Evolutionary conservation across 306 rosid species (phyloP), one percentile per base, ranked within the genome.

Genomic region (Trifolium fragiferum): DNA sequence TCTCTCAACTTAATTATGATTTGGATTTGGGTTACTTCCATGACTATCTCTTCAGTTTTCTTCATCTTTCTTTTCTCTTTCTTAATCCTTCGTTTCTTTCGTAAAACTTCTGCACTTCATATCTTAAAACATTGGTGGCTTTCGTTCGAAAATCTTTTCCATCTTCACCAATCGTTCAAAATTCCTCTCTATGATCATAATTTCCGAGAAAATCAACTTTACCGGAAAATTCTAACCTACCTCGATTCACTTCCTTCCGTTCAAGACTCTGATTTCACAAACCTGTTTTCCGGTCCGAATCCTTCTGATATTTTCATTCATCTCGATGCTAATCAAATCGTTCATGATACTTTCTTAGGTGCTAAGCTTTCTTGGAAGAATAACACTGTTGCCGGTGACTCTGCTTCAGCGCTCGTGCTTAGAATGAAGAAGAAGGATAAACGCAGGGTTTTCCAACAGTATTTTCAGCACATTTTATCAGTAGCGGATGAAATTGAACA

Each of bases 391-490:
- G 74, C 73, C 15, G 61, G 18, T 0, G 82, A 78, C 37, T 83
- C 72, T 2, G 5, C 79, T 2, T 73, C 78, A 1, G 81, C 90
- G 1, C 79, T 87, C 19, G 84, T 91, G 1, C 86, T 94, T 32
- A 81, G 81, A 72, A 82, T 94, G 21, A 86, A 76, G 58, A 88
- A 84, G 86, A 78, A 79, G 12, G 98, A 94, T 78, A 89, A 87
- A 70, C 87, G 90, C 8, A 72, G 98, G 35, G 78, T 94, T 43
- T 91, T 94, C 78, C 92, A 89, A 0, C 98, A 90, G 74, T 94
- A 94, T 65, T 85, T 94, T 57, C 98, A 91, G 82, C 97, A 90
- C 80, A 84, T 94, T 10, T 87, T 91, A 13, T 67, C 97, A 0
- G 84, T 87, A 0, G 76, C 87, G 0, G 95, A 90, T 6, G 98